Conservation (phyloP, 495 filamentous ascomycete genomes). For the Penicillium longicatenatum region DNA sequence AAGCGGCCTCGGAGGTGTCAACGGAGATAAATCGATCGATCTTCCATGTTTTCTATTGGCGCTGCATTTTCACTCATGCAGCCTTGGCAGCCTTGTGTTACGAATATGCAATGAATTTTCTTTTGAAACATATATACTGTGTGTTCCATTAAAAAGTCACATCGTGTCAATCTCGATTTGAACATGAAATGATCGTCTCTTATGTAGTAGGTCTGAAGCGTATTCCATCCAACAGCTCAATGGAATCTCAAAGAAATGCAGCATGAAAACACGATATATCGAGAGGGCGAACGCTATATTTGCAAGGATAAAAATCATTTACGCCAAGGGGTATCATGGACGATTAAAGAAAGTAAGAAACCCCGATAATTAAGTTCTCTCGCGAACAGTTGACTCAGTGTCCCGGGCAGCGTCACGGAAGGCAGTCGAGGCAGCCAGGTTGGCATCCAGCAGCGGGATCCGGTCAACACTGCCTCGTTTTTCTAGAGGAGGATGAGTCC, state of each 20-base stretch:
- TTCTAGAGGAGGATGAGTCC: constrained; percentile 19
- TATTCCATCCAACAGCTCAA: not conserved
- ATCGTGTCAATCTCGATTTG: not conserved
- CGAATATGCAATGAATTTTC: not conserved
- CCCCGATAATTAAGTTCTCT: constrained; percentile 22
- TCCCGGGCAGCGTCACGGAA: constrained; percentile 12
- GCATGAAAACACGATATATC: not conserved
- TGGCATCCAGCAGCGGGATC: constrained; percentile 45
- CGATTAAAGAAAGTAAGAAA: constrained; percentile 9
- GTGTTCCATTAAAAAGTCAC: not conserved
- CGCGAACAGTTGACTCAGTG: constrained; percentile 23
- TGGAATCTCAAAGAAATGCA: not conserved
- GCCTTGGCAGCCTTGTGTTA: not conserved
- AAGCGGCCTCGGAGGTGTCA: constrained; percentile 30
- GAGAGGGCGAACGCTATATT: not conserved
- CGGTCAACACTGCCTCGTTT: constrained; percentile 41
- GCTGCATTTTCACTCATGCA: not conserved
- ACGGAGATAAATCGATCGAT: not conserved
- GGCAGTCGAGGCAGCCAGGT: constrained; percentile 29
- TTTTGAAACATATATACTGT: not conserved
- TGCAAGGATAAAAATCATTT: constrained; percentile 4
- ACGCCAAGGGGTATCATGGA: constrained; percentile 23
- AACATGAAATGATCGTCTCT: not conserved
- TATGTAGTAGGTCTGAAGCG: not conserved
- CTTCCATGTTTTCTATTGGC: not conserved